Percentiles rank a stretch among this genome's conserved stretches.
Evolutionary conservation across 192 early-diverging fungal species (phyloP).

Genomic region (Entophlyctis luteolus): DNA sequence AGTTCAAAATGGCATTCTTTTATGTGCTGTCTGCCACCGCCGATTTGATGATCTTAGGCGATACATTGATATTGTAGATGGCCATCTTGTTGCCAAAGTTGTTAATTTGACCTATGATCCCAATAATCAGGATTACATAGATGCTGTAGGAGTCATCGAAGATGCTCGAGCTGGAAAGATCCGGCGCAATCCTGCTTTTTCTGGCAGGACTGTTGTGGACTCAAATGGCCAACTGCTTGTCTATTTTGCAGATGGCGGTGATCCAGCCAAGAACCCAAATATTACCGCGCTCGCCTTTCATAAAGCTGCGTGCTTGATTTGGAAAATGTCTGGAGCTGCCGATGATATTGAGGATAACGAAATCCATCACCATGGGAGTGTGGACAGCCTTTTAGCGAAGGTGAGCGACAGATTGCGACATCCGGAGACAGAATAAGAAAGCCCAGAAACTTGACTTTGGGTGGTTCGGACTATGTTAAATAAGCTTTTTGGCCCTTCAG

Average conservation of each 20-base stretch:
- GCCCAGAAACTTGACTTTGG: too few relatives aligned
- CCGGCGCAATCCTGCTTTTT: neutral
- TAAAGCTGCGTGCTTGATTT: slow-evolving; percentile 7
- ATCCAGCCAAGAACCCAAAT: neutral
- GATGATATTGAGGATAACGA: neutral
- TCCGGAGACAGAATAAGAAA: neutral
- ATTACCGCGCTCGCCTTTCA: neutral
- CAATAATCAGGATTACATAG: neutral
- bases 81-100: slow-evolving; percentile 10
- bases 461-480: too few relatives aligned
- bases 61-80: slow-evolving; percentile 8
- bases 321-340: neutral
- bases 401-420: neutral
- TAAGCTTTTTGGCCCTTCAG: too few relatives aligned
- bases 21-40: neutral
- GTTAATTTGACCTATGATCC: slow-evolving; percentile 5
- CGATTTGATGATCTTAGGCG: neutral
- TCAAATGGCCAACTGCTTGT: neutral
- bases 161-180: neutral
- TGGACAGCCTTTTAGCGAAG: slow-evolving; percentile 2
- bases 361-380: neutral
- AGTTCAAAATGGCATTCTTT: slow-evolving; percentile 6
- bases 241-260: neutral
- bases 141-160: neutral
- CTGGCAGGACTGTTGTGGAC: neutral